Percentiles rank a stretch among this genome's conserved stretches.
phyloP scores from a whole-genome alignment of 768 basidiomycete species.

The Suillus clintonianus region DNA sequence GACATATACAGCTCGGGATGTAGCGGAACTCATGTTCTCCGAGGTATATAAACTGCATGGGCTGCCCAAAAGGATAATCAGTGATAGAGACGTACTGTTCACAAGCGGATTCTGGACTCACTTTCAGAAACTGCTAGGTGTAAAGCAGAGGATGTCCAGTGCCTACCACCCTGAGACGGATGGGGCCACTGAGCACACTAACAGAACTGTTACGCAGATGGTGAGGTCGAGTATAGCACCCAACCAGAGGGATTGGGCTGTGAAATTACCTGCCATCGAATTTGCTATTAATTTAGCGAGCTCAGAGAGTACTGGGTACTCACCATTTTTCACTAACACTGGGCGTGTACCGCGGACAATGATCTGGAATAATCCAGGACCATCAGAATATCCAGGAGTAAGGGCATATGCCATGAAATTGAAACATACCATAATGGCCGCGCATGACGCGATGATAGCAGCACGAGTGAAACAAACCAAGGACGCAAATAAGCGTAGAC shows the following conservation, averaged over 20 bases:
- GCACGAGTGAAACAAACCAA: too few relatives aligned
- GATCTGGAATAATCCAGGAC: constrained; percentile 16
- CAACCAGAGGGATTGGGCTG: constrained; percentile 17
- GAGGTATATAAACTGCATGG: constrained; percentile 40
- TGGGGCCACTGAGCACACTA: constrained; percentile 28
- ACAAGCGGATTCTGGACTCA: constrained; percentile 44
- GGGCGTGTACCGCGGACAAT: constrained; percentile 12
- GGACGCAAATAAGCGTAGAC: too few relatives aligned
- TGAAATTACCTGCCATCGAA: constrained; percentile 5
- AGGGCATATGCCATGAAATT: too few relatives aligned
- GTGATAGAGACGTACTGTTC: constrained; percentile 44
- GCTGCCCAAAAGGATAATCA: constrained; percentile 38
- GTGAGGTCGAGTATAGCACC: not conserved
- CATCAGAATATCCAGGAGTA: constrained; percentile 18
- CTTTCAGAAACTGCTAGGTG: constrained; percentile 25
- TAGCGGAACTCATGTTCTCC: constrained; percentile 39
- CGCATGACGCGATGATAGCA: too few relatives aligned
- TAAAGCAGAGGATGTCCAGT: constrained; percentile 25
- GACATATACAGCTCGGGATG: constrained; percentile 30
- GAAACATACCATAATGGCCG: too few relatives aligned
- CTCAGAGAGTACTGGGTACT: constrained; percentile 21
- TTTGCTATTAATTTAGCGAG: constrained; percentile 22
- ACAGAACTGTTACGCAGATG: constrained; percentile 15
- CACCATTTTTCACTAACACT: constrained; percentile 16
- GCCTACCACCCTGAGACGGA: constrained; percentile 35